Base-by-base conservation (phyloP, 108 stramenopile species). In the Schizochytrium sp. region DNA sequence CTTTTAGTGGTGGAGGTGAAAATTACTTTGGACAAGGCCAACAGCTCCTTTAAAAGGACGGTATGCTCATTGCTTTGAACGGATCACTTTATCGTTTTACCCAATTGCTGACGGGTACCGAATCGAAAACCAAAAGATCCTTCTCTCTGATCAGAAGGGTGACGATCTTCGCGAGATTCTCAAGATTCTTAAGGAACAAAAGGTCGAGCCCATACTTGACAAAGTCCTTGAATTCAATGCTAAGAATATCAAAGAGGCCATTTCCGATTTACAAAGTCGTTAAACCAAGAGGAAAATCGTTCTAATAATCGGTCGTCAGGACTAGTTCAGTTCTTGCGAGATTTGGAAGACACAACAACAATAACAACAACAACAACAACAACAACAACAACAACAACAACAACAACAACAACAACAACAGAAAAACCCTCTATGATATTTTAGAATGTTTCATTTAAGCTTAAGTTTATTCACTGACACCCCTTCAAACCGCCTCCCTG, bases 201-300 rank as follows among this genome's bases (percentile, higher is more conserved):
- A 49, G 1, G 47, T 5, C 76, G 5, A 83, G 76, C 76, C 76
- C 38, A 53, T 83, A n/a, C 19, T 83, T 10, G 76, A 40, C 76
- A 83, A 49, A 28, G 76, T 83, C n/a, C 53, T 83, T 10, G 50
- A 49, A 42, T 83, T 83, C 53, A 10, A 8, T 28, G 76, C 10
- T 8, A 40, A 83, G 53, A 49, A 83, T 10, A 53, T 42, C 1
- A 53, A 83, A 53, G 47, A 17, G 8, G 76, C 50, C 0, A 55
- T 55, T 53, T 13, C 38, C 28, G 50, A 55, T 42, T 53, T 83
- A 13, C 10, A 83, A 53, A 53, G 76, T 10, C 76, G 76, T 10
- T 53, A 53, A 47, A 55, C 76, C 76, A 83, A 83, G 76, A 53
- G 76, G 50, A 83, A 83, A 40, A 55, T 83, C 28, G 76, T 83